Evolutionary conservation across 331 rosid genomes (phyloP).

Genomic region (Ulmus americana): DNA sequence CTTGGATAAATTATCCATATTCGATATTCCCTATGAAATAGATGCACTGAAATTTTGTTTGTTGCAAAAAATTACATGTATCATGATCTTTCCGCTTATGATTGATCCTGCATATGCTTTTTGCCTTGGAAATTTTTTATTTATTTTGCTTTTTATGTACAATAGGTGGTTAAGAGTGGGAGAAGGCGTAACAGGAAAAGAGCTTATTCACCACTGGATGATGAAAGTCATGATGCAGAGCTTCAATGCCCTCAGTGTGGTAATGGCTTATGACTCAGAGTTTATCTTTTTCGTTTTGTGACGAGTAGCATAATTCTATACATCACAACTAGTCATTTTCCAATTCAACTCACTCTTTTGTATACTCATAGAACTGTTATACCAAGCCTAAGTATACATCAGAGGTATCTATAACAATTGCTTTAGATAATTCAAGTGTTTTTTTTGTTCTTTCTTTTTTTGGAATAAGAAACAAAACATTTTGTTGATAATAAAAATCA

Average conservation of each 20-base stretch:
- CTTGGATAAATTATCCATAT: not conserved
- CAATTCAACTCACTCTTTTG: no score
- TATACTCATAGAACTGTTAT: no score
- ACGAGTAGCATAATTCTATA: no score
- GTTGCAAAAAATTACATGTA: not conserved
- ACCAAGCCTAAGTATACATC: no score
- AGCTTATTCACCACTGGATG: conserved; percentile 31
- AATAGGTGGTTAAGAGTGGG: conserved; percentile 48
- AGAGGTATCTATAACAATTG: no score
- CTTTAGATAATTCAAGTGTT: no score
- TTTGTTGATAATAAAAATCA: no score
- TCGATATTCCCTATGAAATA: not conserved
- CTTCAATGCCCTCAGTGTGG: conserved; percentile 82
- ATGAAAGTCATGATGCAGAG: conserved; percentile 33
- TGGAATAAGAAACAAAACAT: no score
- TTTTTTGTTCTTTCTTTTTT: no score
- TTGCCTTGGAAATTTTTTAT: not conserved
- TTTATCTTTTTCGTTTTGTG: no score
- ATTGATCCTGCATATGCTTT: not conserved
- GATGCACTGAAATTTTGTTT: not conserved
- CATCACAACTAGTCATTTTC: no score
- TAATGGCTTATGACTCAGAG: conserved; percentile 17
- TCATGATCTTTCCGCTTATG: not conserved
- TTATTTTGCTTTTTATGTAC: conserved; percentile 19
- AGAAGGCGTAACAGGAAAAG: conserved; percentile 49